Base-by-base conservation (phyloP, 225 moss, liverwort and hornwort genomes). In the Climacium dendroides region DNA sequence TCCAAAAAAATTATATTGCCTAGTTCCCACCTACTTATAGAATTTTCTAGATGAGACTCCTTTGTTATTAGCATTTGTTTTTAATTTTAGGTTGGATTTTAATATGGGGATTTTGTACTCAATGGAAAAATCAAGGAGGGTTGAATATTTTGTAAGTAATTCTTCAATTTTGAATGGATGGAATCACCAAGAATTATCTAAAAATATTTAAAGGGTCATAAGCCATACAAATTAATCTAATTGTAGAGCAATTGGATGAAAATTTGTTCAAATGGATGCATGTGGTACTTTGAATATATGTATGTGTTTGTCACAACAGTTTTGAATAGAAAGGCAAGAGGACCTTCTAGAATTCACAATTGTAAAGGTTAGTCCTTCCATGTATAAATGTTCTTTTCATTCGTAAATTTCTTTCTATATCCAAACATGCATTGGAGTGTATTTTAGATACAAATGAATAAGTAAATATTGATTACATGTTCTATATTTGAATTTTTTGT, bases 81-180 rank as follows among this genome's bases (percentile, higher is more conserved):
- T 45, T 3, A 16, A 16, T 28, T 37, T 1, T 37, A 22, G 4
- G 2, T n/a, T 71, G 28, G 3, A 26, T 45, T 43, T 32, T 5
- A 29, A 34, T 75, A 5, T 50, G 3, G 50, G 13, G 13, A 34
- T 22, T 74, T 52, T 50, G 22, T 32, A 1, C 2, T 74, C 22
- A 13, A 0, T 20, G 2, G 8, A 22, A 22, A 7, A 13, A 8
- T 13, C 5, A 52, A n/a, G n/a, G 0, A 1, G 0, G 2, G 5
- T 13, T 5, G 2, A 34, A 22, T 22, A 13, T 19, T 74, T 22
- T 20, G 7, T 74, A 34, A 13, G 1, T 7, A 50, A 74, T 34
- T 74, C 34, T 32, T 22, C 8, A 75, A 34, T 35, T 75, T 52
- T 52, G 2, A 52, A 52, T 75, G 2, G 3, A 52, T 52, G 23